phyloP scores from a whole-genome alignment of 805 yeast species.

The Henningerozyma blattae region DNA sequence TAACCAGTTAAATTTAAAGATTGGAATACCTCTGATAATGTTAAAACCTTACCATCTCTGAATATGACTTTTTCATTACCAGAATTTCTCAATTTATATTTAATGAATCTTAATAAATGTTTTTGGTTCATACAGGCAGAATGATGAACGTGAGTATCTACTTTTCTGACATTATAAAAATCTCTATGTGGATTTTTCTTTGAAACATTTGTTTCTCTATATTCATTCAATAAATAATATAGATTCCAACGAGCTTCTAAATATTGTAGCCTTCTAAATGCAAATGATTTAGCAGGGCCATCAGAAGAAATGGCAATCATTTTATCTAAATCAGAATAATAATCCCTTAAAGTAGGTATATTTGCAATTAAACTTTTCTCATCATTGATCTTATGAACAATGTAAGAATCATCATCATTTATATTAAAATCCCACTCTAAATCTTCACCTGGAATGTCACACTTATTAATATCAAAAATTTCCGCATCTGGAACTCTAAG shows the following conservation, averaged over 20 bases:
- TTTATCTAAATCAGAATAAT: constrained; percentile 69
- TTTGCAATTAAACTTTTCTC: constrained; percentile 31
- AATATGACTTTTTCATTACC: constrained; percentile 85
- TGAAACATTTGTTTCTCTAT: constrained; percentile 81
- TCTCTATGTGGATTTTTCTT: constrained; percentile 92
- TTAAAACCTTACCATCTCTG: constrained; percentile 83
- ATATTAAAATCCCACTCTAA: constrained; percentile 43
- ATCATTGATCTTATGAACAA: constrained; percentile 34
- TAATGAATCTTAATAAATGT: constrained; percentile 86
- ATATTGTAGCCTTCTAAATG: constrained; percentile 85
- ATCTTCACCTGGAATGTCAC: constrained; percentile 31
- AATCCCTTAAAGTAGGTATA: constrained; percentile 80
- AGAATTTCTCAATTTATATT: constrained; percentile 78
- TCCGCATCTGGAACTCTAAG: constrained; percentile 30
- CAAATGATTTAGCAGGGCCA: constrained; percentile 95
- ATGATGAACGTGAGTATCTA: constrained; percentile 89
- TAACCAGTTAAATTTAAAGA: constrained; percentile 87
- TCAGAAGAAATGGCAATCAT: constrained; percentile 71
- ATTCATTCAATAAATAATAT: constrained; percentile 78
- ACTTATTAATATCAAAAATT: constrained; percentile 31
- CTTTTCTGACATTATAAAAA: constrained; percentile 32
- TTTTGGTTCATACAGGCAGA: constrained; percentile 99
- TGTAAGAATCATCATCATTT: constrained; percentile 60
- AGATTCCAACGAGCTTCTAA: constrained; percentile 95
- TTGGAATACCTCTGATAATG: constrained; percentile 81